Evolutionary conservation across 1,284 basidiomycete genomes (phyloP), one percentile per base, ranked within the genome.

Genomic region (Thecaphora frezii): DNA sequence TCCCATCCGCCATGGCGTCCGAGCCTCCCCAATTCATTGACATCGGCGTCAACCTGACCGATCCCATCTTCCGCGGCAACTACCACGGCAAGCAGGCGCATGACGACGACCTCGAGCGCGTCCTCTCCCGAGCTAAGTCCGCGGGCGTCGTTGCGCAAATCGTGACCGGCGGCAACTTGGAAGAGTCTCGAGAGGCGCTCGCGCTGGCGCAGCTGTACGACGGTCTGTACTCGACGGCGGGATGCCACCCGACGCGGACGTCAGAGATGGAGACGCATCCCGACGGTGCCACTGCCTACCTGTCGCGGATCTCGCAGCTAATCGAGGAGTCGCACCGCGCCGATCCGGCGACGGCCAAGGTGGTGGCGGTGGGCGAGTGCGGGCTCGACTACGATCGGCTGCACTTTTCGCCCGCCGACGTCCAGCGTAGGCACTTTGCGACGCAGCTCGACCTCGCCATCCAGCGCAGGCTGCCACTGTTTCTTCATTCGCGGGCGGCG

Each of bases 321-420:
- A 55, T 76, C 23, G 40, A 57, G 16, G 8, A 39, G 0, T 40
- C 49, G 1, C 39, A 41, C 14, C 41, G 39, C 21, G 28, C 28
- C 28, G 28, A 28, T n/a, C n/a, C 5, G 28, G 36, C 13, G 43
- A 54, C 26, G 8, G 44, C 36, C 0, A 58, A 63, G 43, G 64
- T 75, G 19, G 66, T 91, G 9, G 89, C 89, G 0, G 80, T 93
- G 1, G 91, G 91, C 18, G 91, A 93, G 81, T 90, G 91, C 66
- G 91, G 91, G 12, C 81, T 93, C 36, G 91, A 94, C 78, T 93
- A 93, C 70, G 91, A 93, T 75, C 83, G 91, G 16, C 83, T 88
- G 0, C 86, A 88, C 67, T 89, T 89, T 76, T 85, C 89, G 5
- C 72, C 84, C 1, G 81, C 81, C 22, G 86, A 87, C 21, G 83